These are phyloP conservation scores for Xylaria grammica DNA, from an alignment of 495 filamentous ascomycete genomes.

Conservation along the genomic window DNA sequence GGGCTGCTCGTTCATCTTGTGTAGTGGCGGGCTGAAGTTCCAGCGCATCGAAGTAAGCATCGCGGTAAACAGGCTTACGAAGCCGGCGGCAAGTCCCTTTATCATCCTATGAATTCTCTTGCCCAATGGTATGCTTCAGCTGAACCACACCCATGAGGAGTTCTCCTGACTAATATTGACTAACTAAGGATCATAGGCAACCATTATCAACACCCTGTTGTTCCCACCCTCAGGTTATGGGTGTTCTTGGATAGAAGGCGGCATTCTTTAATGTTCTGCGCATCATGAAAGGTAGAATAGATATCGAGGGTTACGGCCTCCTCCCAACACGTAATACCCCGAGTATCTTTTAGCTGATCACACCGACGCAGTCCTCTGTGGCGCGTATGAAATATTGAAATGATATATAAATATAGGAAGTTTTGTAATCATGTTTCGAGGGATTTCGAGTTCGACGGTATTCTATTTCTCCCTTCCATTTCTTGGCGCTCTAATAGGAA, in stretches of 20 bases:
- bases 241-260: background rate
- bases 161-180: no score
- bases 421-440: background rate
- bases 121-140: background rate
- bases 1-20: background rate
- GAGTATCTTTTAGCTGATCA: background rate
- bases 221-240: no score
- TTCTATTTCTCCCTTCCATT: background rate
- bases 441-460: no score
- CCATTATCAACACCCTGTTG: background rate
- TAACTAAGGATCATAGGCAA: background rate
- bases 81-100: background rate
- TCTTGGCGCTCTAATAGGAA: background rate
- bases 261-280: no score
- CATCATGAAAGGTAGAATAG: no score
- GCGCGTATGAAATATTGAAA: background rate
- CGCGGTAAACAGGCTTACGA: no score
- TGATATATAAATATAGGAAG: background rate
- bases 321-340: background rate
- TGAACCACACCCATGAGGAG: background rate
- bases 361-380: background rate
- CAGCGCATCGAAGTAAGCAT: background rate
- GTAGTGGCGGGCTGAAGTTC: background rate
- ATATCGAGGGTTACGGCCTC: background rate
- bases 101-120: background rate